A percentile compares a stretch with the other conserved stretches of the same genome.
These are phyloP conservation scores for Hygrocybe coccinea DNA, from an alignment of 768 basidiomycete species.

Conservation along the genomic window DNA sequence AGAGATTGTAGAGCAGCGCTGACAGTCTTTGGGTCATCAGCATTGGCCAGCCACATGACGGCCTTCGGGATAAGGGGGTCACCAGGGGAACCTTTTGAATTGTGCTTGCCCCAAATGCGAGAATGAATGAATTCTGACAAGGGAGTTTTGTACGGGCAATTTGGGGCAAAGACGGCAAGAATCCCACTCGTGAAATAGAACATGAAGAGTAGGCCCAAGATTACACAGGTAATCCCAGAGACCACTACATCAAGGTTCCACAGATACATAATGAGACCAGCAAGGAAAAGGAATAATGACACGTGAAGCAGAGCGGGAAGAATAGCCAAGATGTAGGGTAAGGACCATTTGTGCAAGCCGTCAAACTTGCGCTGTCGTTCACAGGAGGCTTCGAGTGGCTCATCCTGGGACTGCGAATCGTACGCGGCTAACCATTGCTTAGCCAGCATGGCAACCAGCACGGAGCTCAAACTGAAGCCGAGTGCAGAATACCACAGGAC, in stretches of 20 bases:
- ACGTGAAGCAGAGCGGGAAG: slow-evolving; percentile 46
- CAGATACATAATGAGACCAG: slow-evolving; percentile 44
- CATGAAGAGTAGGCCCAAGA: not conserved
- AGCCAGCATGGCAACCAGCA: slow-evolving; percentile 41
- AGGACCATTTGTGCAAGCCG: slow-evolving; percentile 31
- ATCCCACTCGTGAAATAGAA: not conserved
- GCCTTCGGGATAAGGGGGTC: not conserved
- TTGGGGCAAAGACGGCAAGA: not conserved
- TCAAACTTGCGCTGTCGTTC: not conserved
- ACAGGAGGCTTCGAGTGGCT: not conserved
- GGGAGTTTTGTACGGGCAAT: not conserved
- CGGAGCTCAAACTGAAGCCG: slow-evolving; percentile 38
- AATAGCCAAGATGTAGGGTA: slow-evolving; percentile 36
- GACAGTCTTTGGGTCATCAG: not conserved
- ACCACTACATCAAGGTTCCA: slow-evolving; percentile 32
- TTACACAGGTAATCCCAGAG: slow-evolving; percentile 8
- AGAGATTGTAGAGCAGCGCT: not conserved
- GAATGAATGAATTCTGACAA: not conserved
- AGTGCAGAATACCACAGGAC: slow-evolving; percentile 44
- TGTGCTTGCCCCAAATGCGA: not conserved
- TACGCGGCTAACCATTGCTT: slow-evolving; percentile 44
- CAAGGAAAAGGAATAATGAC: slow-evolving; percentile 47
- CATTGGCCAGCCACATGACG: not conserved
- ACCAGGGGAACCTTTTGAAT: not conserved
- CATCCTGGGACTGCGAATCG: slow-evolving; percentile 25